Evolutionary conservation across 257 asterid species (phyloP).

Genomic region (Capsicum chinense): DNA sequence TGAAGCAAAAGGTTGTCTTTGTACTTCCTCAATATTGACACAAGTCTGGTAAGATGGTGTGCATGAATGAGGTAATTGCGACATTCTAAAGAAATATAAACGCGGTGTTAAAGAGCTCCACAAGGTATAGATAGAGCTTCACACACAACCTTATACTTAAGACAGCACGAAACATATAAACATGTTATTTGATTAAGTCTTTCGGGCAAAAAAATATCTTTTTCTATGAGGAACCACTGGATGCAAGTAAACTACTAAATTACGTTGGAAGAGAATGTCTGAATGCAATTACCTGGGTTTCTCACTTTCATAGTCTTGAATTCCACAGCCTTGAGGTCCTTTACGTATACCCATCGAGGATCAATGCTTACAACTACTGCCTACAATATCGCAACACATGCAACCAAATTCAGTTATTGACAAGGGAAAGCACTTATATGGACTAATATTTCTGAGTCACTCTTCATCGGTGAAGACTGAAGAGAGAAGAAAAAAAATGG

Average conservation of each 20-base stretch:
- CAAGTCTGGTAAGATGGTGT: background rate
- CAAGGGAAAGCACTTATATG: background rate
- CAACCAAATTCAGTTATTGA: background rate
- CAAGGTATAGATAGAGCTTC: too few relatives aligned
- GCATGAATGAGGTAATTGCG: background rate
- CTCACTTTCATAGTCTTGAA: slow-evolving; percentile 70
- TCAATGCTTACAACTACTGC: slow-evolving; percentile 99
- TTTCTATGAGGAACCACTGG: too few relatives aligned
- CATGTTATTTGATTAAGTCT: too few relatives aligned
- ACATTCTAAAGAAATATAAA: too few relatives aligned
- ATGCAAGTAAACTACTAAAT: too few relatives aligned
- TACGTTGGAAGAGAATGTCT: background rate
- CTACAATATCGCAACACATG: slow-evolving; percentile 40
- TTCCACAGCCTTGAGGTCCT: slow-evolving; percentile 68
- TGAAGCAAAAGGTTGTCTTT: background rate
- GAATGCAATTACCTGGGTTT: slow-evolving; percentile 62
- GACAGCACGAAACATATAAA: too few relatives aligned
- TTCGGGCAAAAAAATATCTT: too few relatives aligned
- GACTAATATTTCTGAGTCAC: background rate
- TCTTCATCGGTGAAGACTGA: background rate
- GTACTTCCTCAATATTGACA: background rate
- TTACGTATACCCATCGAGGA: slow-evolving; percentile 83
- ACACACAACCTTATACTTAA: too few relatives aligned
- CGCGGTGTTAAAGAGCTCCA: too few relatives aligned
- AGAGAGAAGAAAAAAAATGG: background rate